These are phyloP conservation scores for Corymbia calophylla DNA, from an alignment of 441 rosid species.

Conservation along the genomic window DNA sequence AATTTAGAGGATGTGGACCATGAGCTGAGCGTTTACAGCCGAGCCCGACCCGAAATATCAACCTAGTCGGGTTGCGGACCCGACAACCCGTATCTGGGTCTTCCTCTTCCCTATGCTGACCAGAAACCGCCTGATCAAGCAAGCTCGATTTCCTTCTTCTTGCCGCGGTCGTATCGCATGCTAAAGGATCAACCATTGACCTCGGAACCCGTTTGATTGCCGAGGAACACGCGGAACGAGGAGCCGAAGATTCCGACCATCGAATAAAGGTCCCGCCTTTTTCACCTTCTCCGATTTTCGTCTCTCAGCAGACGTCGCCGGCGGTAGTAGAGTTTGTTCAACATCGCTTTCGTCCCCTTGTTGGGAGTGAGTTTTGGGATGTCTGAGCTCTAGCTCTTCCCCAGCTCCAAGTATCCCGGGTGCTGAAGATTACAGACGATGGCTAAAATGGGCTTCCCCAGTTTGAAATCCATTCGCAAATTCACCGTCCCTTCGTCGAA, in stretches of 20 bases:
- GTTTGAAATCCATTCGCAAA: not conserved
- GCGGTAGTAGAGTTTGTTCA: not conserved
- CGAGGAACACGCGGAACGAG: no score
- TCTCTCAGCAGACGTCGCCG: not conserved
- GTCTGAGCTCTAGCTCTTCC: not conserved
- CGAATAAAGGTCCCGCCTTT: no score
- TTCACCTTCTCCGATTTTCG: no score
- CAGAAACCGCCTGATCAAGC: not conserved
- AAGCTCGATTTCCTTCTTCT: not conserved
- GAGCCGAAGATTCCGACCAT: no score
- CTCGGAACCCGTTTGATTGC: no score
- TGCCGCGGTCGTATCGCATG: not conserved
- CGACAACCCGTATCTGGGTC: not conserved
- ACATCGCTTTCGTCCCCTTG: not conserved
- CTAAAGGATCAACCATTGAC: not conserved
- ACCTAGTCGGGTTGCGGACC: not conserved
- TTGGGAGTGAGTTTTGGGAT: not conserved
- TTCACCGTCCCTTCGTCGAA: not conserved
- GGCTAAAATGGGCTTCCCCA: not conserved
- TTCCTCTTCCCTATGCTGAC: not conserved
- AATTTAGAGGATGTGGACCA: not conserved
- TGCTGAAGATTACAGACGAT: not conserved
- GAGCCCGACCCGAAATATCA: not conserved
- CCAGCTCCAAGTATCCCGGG: not conserved
- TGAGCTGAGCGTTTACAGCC: fast-evolving